Base-by-base conservation (phyloP, 1,139 yeast species). In the Suhomyces coccinellae region DNA sequence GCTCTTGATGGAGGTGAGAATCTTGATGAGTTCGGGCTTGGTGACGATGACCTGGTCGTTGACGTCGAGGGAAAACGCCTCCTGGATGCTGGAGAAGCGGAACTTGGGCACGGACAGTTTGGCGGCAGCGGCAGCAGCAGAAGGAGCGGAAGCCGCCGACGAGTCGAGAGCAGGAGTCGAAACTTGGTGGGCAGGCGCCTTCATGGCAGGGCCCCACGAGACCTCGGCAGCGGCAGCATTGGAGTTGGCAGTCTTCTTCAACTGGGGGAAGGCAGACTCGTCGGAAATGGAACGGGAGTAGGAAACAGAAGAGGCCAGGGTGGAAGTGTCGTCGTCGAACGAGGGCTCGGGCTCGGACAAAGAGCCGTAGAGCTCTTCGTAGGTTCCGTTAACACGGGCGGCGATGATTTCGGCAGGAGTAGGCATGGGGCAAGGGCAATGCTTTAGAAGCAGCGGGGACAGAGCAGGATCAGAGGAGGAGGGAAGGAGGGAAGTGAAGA, bases 181-280 rank as follows among this genome's bases (percentile, higher is more conserved):
- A 17, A 67, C 24, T 9, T 5, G 24, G 24, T 20, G 51, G 36
- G 63, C 62, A 15, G 71, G 66, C 30, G 71, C 55, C 51, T 69
- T 69, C 69, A 73, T 61, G 43, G 67, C 58, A 24, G 80, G 67
- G 10, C 67, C 69, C 69, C 69, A 65, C 13, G 60, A 54, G 5
- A 65, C 62, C 34, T 63, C 52, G 11, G 46, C 47, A n/a, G 53
- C 30, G 20, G 57, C 40, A 22, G 61, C 41, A 17, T 59, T 54
- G 38, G 57, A 50, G 33, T 38, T 34, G 16, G 36, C 47, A 11
- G 56, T 40, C 40, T 57, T 59, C 44, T 56, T 58, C 54, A 88
- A 75, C 27, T 88, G 77, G 10, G 96, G 96, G 64, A 86, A 85
- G 9, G 87, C 86, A 14, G 74, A 63, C 62, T 82, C 82, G 58